Percentiles rank a stretch among this genome's conserved stretches.
phyloP scores from a whole-genome alignment of 2,329 filamentous ascomycete species.

The Cladobotryum mycophilum region DNA sequence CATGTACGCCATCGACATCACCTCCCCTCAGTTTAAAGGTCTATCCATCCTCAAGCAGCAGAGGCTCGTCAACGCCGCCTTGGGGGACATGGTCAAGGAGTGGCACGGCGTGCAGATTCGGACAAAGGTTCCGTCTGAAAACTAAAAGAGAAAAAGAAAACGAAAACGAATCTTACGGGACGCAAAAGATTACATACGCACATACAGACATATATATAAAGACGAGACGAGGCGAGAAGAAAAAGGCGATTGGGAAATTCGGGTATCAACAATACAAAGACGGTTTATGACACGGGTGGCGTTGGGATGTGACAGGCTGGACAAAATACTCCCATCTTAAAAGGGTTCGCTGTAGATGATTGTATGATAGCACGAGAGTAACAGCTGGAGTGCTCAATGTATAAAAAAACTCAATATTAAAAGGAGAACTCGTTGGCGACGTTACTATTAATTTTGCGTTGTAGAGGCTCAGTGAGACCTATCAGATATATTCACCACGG shows the following conservation, averaged over 20 bases:
- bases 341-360: too few species aligned
- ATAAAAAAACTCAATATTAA: not conserved
- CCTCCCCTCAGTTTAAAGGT: slow-evolving; percentile 64
- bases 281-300: too few species aligned
- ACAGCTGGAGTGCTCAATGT: not conserved
- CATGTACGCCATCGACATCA: slow-evolving; percentile 81
- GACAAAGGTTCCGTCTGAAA: slow-evolving; percentile 47
- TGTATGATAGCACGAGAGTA: not conserved
- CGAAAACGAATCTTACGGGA: too few species aligned
- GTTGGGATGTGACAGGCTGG: too few species aligned
- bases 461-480: too few species aligned
- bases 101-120: slow-evolving; percentile 82
- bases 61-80: slow-evolving; percentile 67
- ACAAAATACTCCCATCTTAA: too few species aligned
- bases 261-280: not conserved
- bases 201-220: not conserved
- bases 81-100: slow-evolving; percentile 68
- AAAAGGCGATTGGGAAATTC: too few species aligned
- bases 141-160: not conserved
- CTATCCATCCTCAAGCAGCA: slow-evolving; percentile 73
- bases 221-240: too few species aligned
- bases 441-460: too few species aligned
- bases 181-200: too few species aligned
- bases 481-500: not conserved
- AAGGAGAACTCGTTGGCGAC: not conserved